A percentile compares a stretch with the other conserved stretches of the same genome.
These are phyloP conservation scores for Plasmodium knowlesi DNA, from an alignment of 169 alveolate genomes.

Conservation along the genomic window DNA sequence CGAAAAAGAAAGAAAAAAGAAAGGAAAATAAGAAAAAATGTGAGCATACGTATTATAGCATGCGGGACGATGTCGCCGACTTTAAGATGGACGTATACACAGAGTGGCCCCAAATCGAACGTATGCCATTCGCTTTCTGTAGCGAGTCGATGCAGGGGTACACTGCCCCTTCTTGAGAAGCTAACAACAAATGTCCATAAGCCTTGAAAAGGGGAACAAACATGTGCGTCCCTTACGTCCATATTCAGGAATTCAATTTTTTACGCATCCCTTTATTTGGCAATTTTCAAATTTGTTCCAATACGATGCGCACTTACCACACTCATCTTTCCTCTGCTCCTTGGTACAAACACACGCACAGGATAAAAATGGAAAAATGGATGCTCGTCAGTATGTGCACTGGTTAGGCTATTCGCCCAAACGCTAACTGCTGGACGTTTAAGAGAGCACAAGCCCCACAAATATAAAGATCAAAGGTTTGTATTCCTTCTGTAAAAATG, in stretches of 20 bases:
- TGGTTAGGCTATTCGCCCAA: background rate
- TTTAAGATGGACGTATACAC: background rate
- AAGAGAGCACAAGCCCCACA: background rate
- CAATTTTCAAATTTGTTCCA: conserved; percentile 5
- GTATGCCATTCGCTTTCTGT: background rate
- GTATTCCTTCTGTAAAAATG: background rate
- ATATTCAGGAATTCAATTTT: background rate
- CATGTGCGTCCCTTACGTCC: background rate
- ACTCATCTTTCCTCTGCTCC: background rate
- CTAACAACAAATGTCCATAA: background rate
- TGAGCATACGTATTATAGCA: background rate
- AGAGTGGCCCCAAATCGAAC: background rate
- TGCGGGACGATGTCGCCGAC: background rate
- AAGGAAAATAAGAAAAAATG: background rate
- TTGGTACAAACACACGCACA: background rate
- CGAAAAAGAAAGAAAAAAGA: background rate
- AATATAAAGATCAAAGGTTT: background rate
- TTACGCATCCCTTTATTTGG: background rate
- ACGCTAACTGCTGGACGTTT: background rate
- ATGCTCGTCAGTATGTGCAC: background rate
- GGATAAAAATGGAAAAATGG: background rate
- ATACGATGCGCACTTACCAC: conserved; percentile 6
- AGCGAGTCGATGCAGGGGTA: background rate
- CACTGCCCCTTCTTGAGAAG: background rate
- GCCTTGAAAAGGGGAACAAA: too few relatives aligned